Evolutionary conservation across 495 filamentous ascomycete species (phyloP).

Genomic region (Penicillium paradoxum): DNA sequence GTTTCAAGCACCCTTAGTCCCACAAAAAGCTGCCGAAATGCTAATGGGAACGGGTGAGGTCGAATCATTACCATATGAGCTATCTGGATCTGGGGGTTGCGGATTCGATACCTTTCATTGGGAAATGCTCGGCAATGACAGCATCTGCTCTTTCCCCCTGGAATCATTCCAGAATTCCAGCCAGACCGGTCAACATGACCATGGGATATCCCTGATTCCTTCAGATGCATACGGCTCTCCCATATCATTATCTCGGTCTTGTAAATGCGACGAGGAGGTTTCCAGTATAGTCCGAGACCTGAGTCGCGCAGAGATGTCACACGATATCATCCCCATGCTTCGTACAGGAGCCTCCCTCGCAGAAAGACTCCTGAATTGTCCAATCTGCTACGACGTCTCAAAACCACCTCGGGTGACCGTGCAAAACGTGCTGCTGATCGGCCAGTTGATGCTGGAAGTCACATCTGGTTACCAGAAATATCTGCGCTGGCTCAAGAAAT

Average conservation of each 20-base stretch:
- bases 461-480: constrained; percentile 24
- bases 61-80: constrained; percentile 12
- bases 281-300: constrained; percentile 17
- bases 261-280: constrained; percentile 26
- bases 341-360: constrained; percentile 14
- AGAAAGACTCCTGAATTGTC: constrained; percentile 20
- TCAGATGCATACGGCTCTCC: constrained; percentile 12
- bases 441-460: constrained; percentile 23
- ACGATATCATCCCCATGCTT: constrained; percentile 15
- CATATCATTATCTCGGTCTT: constrained; percentile 15
- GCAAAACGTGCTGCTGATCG: constrained; percentile 25
- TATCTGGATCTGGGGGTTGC: constrained; percentile 10
- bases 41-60: constrained; percentile 5
- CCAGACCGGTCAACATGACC: background rate
- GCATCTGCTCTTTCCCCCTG: constrained; percentile 14
- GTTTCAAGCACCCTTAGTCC: background rate
- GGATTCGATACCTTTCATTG: constrained; percentile 14
- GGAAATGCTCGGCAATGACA: constrained; percentile 15
- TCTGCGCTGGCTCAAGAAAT: constrained; percentile 17
- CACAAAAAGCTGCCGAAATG: background rate
- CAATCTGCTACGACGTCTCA: constrained; percentile 23
- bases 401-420: constrained; percentile 25
- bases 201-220: background rate
- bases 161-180: constrained; percentile 10
- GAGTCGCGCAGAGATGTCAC: constrained; percentile 16